Evolutionary conservation across 257 asterid species (phyloP).

Genomic region (Forsythia suspensa): DNA sequence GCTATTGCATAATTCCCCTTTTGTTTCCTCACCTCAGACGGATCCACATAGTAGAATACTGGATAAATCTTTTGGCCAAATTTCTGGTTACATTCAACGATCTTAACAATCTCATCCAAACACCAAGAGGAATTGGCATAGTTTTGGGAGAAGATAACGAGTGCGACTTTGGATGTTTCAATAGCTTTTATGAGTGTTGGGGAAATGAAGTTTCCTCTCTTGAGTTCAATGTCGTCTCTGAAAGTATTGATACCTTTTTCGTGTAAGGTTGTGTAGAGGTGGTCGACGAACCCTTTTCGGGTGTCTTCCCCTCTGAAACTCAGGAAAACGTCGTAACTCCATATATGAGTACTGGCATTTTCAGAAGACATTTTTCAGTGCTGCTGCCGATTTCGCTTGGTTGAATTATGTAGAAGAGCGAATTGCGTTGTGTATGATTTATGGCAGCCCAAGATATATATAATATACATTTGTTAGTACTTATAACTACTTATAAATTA

Average conservation of each 20-base stretch:
- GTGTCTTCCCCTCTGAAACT: constrained; percentile 29
- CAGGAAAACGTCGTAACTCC: constrained; percentile 22
- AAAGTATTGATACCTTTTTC: constrained; percentile 4
- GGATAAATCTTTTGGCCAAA: constrained; percentile 8
- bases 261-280: constrained; percentile 8
- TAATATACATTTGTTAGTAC: too few species aligned
- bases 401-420: too few species aligned
- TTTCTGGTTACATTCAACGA: constrained; percentile 6
- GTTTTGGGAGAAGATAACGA: constrained; percentile 15
- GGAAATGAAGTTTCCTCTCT: constrained; percentile 16
- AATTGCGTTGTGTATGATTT: too few species aligned
- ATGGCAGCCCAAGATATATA: too few species aligned
- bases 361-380: too few species aligned
- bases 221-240: constrained; percentile 14
- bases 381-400: too few species aligned
- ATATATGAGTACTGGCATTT: neutral
- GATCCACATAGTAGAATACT: constrained; percentile 20
- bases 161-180: constrained; percentile 3
- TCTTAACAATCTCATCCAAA: constrained; percentile 15
- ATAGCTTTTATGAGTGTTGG: constrained; percentile 2
- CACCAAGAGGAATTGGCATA: constrained; percentile 23
- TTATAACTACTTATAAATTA: too few species aligned
- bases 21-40: constrained; percentile 20
- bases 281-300: constrained; percentile 18
- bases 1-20: constrained; percentile 5